Evolutionary conservation across 2,329 filamentous ascomycete genomes (phyloP).

Genomic region (Cadophora sp.): DNA sequence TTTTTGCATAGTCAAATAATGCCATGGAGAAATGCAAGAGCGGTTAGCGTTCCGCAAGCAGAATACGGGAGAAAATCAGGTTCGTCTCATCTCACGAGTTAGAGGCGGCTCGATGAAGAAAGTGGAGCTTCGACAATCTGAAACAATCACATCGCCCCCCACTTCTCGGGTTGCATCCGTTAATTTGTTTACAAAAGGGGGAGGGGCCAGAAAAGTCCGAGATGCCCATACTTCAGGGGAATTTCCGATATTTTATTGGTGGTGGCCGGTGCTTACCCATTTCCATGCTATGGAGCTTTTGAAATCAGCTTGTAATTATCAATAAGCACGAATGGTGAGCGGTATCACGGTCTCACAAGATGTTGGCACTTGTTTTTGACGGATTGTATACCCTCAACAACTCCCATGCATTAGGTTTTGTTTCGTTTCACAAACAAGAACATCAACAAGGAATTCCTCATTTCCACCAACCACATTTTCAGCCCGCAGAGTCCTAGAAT

Average conservation of each 20-base stretch:
- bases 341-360: too few relatives aligned
- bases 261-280: neutral
- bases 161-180: neutral
- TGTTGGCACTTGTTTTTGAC: neutral
- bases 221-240: neutral
- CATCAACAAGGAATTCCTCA: neutral
- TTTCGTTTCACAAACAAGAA: neutral
- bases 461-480: neutral
- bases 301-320: neutral
- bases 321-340: neutral
- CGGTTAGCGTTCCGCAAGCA: neutral
- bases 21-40: neutral
- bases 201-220: neutral
- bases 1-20: neutral
- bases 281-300: neutral
- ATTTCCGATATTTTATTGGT: neutral
- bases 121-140: neutral
- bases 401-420: neutral
- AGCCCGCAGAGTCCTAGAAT: neutral
- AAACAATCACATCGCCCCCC: neutral
- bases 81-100: constrained; percentile 1
- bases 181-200: neutral
- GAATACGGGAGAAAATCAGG: neutral
- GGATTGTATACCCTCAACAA: neutral
- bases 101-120: neutral